Evolutionary conservation across 1,284 basidiomycete species (phyloP).

Genomic region (Vanrija humicola): DNA sequence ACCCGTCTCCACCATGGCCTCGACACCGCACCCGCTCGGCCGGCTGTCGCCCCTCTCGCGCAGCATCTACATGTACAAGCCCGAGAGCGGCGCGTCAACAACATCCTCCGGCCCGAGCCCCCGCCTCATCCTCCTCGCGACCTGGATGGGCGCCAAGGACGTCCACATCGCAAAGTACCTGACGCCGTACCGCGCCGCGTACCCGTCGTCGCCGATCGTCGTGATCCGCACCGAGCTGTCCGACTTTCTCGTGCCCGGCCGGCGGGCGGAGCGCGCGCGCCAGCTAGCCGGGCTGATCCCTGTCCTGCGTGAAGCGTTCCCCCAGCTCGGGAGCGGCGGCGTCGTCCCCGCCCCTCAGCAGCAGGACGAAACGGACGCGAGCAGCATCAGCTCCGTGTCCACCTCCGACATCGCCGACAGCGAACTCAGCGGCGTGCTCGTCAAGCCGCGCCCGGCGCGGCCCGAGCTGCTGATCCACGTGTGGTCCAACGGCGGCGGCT

Average conservation of each 20-base stretch:
- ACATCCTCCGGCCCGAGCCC: not conserved
- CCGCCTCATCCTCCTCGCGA: constrained; percentile 12
- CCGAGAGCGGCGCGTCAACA: not conserved
- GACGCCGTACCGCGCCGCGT: constrained; percentile 9
- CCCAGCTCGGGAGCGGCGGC: not conserved
- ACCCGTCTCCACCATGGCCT: not conserved
- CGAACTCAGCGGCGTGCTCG: not conserved
- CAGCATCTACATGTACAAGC: constrained; percentile 3
- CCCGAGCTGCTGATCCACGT: constrained; percentile 12
- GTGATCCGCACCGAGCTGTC: constrained; percentile 9
- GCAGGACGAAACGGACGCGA: not conserved
- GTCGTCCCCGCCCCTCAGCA: not conserved
- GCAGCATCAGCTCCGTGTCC: no score
- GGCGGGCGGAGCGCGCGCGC: not conserved
- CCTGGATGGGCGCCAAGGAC: constrained; percentile 16
- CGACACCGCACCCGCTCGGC: not conserved
- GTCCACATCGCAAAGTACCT: constrained; percentile 15
- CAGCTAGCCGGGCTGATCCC: not conserved
- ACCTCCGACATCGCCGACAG: not conserved
- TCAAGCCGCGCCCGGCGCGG: not conserved
- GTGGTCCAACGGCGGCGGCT: constrained; percentile 16
- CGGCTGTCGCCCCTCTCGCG: not conserved
- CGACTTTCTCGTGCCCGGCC: constrained; percentile 7
- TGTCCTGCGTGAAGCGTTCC: not conserved
- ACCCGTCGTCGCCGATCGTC: constrained; percentile 11